Base-by-base conservation (phyloP, 768 basidiomycete genomes). In the Gloeostereum incarnatum region DNA sequence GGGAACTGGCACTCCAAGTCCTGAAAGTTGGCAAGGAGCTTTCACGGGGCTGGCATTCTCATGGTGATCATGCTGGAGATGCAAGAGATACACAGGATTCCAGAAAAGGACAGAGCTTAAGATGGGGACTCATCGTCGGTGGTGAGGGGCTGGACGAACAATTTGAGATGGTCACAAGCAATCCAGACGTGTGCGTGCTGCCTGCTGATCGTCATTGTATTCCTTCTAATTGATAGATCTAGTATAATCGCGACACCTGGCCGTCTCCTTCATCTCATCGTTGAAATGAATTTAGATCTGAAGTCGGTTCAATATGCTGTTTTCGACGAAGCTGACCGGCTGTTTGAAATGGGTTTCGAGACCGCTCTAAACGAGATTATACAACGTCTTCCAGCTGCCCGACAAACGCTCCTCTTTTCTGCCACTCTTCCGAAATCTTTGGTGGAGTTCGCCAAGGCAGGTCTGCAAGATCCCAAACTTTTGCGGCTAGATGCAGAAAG, bases 301-400 rank as follows among this genome's bases (percentile, higher is more conserved):
- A 78, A 83, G 36, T 81, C 85, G 0, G 68, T 93, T 4, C 80
- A 93, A 60, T 90, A 87, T 43, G 78, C 92, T 44, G 87, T 98
- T 17, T 97, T 97, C 50, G 96, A 99, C 53, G 96, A 99, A 61
- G 96, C 96, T 0, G 96, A 99, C 58, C 83, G 96, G 23, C 75
- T 99, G 8, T 99, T 99, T 58, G 96, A 99, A 55, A 88, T 98
- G 80, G 96, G 96, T 20, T 99, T 99, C 58, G 86, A 89, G 49
- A 78, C 81, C 2, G 85, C 93, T 35, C 71, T 99, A 24, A 82
- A 80, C 38, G 94, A 97, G 60, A 93, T 97, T 48, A 66, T 99
- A 10, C 74, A 82, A 49, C 88, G 92, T 22, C 77, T 99, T 36
- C 92, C 93, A 9, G 42, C 78, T 0, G 73, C 78, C 10, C 80